phyloP scores from a whole-genome alignment of 768 basidiomycete genomes.

The Tylopilus felleus region DNA sequence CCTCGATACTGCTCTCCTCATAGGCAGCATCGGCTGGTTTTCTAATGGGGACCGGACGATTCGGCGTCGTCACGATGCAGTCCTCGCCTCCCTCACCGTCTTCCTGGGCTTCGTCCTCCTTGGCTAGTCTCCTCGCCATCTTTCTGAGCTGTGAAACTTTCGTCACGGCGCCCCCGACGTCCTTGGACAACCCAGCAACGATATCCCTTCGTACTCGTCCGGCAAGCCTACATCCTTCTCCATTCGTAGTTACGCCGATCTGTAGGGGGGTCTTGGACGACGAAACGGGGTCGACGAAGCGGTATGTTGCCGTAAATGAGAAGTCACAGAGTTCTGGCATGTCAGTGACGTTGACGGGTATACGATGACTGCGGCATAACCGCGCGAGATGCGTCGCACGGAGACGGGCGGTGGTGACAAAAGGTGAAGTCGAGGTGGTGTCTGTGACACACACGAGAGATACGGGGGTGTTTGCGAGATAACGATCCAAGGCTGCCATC shows the following conservation, averaged over 20 bases:
- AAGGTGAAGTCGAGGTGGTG: slow-evolving; percentile 54
- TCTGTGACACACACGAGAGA: slow-evolving; percentile 79
- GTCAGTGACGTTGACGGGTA: slow-evolving; percentile 87
- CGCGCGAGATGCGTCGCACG: slow-evolving; percentile 60
- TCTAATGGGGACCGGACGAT: slow-evolving; percentile 59
- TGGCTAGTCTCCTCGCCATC: slow-evolving; percentile 40
- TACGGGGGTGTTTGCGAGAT: slow-evolving; percentile 37
- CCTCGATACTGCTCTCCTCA: slow-evolving; percentile 42
- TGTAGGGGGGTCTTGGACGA: slow-evolving; percentile 54
- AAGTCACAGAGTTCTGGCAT: slow-evolving; percentile 86
- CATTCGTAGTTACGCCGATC: slow-evolving; percentile 87
- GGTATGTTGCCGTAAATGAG: slow-evolving; percentile 81
- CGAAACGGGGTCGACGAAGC: slow-evolving; percentile 56
- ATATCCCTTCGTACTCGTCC: slow-evolving; percentile 80
- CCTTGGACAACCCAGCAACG: slow-evolving; percentile 65
- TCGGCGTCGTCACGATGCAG: slow-evolving; percentile 54
- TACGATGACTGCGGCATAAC: slow-evolving; percentile 52
- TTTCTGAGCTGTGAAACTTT: slow-evolving; percentile 69
- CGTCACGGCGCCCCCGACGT: slow-evolving; percentile 70
- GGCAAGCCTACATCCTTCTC: slow-evolving; percentile 83
- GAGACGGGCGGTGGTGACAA: slow-evolving; percentile 17
- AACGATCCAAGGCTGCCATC: slow-evolving; percentile 44
- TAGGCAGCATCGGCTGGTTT: background rate
- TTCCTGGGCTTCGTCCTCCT: slow-evolving; percentile 8
- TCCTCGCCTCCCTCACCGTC: slow-evolving; percentile 54